Evolutionary conservation across 73 alveolate genomes (phyloP).

Genomic region (Durusdinium trenchii): DNA sequence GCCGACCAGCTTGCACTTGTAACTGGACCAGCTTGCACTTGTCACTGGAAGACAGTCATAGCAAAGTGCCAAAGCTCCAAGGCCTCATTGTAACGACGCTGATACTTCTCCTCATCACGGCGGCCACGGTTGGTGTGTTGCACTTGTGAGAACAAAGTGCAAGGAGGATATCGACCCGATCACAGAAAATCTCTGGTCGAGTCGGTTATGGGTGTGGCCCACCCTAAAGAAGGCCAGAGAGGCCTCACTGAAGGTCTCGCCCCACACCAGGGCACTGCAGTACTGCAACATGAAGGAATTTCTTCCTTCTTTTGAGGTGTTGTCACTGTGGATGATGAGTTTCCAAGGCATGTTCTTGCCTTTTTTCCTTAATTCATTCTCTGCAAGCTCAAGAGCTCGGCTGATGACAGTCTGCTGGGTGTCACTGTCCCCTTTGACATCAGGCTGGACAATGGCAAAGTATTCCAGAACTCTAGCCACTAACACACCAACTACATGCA

Average conservation of each 20-base stretch:
- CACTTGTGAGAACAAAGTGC: background rate
- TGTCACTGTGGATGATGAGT: background rate
- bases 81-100: background rate
- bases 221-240: background rate
- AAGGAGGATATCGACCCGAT: background rate
- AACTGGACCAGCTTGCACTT: background rate
- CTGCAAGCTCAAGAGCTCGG: background rate
- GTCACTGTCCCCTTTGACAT: background rate
- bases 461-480: background rate
- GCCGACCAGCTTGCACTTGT: background rate
- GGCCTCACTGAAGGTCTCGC: background rate
- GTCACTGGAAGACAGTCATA: background rate
- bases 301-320: background rate
- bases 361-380: background rate
- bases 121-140: background rate
- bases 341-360: background rate
- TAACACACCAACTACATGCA: background rate
- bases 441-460: background rate
- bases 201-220: slow-evolving; percentile 4
- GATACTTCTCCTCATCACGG: background rate
- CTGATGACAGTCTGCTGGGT: background rate
- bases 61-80: background rate
- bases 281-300: background rate
- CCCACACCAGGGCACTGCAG: background rate
- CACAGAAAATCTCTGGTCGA: background rate